Conservation (phyloP, 192 early-diverging fungal genomes). For the Podila minutissima region DNA sequence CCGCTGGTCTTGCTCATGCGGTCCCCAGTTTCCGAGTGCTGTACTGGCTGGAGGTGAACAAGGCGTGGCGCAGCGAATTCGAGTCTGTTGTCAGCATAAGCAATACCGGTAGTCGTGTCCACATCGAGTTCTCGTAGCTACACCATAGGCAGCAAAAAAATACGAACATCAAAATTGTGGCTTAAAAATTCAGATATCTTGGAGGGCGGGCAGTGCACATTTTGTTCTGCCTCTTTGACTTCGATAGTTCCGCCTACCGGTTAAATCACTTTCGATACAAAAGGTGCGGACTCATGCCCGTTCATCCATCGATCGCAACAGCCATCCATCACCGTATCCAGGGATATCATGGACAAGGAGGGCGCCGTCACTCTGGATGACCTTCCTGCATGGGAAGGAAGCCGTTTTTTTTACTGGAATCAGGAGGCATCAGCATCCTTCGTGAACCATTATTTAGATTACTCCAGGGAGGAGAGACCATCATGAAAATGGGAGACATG, state of each 20-base stretch:
- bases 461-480: too few relatives aligned
- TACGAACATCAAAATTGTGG: background rate
- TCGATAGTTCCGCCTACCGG: conserved; percentile 47
- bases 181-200: too few relatives aligned
- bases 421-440: background rate
- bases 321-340: conserved; percentile 24
- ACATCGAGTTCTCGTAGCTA: background rate
- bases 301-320: conserved; percentile 14
- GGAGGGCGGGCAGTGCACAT: background rate
- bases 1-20: background rate
- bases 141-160: background rate
- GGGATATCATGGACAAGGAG: background rate
- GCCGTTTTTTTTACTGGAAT: background rate
- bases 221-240: conserved; percentile 28
- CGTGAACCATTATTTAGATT: too few relatives aligned
- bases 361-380: background rate
- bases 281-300: conserved; percentile 22
- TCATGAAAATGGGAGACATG: too few relatives aligned
- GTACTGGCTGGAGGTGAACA: background rate
- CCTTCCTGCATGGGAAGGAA: background rate
- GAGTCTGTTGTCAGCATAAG: background rate
- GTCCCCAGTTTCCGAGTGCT: background rate
- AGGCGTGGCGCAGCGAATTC: background rate
- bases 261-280: conserved; percentile 54
- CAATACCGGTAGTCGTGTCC: background rate